Evolutionary conservation across 2,329 filamentous ascomycete species (phyloP), one percentile per base, ranked within the genome.

Genomic region (Sclerotinia glacialis): DNA sequence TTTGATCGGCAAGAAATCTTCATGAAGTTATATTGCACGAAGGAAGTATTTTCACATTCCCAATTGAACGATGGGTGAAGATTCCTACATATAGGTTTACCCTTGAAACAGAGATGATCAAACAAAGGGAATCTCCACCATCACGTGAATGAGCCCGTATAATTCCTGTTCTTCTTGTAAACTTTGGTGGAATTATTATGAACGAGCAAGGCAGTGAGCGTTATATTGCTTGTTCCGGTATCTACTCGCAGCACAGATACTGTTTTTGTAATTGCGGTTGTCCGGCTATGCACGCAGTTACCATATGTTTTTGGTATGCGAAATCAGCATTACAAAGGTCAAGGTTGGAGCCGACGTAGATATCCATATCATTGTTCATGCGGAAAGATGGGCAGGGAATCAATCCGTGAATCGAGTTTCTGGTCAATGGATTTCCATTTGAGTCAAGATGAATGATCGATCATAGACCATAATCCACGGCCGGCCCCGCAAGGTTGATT

Each of bases 361-460:
- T 6, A 46, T 52, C 16, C 16, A 31, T 2, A 52, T 31, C 47
- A 49, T 11, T 23, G 21, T 26, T 16, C n/a, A 49, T 26, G 23
- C 14, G 16, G 8, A 44, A 14, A 42, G 37, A n/a, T 37, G 26
- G 23, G 6, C 37, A 56, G 34, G 28, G 16, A 37, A 18, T 12
- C 9, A 56, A 56, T 55, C 31, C 34, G 21, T 47, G 28, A 47
- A 59, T 34, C 26, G 21, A 47, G 14, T 18, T 21, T 47, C 11
- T 59, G 18, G n/a, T 12, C 9, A 59, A 31, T 34, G 11, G 26
- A 16, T 44, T 14, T 44, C 23, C 8, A 44, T 58, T 44, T 26
- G 54, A 44, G 54, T 58, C 37, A 44, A 58, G 54, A 58, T 28
- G 23, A 40, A 59, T 59, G 12, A 47, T 34, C 26, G 11, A 44